Evolutionary conservation across 2,329 filamentous ascomycete species (phyloP).

Genomic region (Fusarium zealandicum): DNA sequence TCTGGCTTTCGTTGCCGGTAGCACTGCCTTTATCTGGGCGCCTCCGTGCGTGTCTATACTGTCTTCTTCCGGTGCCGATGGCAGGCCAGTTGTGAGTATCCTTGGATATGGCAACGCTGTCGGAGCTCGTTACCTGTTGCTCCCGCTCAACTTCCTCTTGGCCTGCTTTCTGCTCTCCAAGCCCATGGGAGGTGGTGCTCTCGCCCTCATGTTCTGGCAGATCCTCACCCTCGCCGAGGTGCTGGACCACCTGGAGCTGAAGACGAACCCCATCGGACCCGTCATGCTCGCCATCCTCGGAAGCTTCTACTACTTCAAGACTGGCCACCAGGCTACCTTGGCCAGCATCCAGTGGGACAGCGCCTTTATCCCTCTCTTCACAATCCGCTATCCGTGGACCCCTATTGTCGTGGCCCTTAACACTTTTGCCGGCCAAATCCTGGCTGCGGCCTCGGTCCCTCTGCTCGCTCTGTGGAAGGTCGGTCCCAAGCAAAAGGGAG

Average conservation of each 20-base stretch:
- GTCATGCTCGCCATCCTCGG: conserved; percentile 86
- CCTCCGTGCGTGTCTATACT: conserved; percentile 83
- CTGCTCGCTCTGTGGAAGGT: conserved; percentile 90
- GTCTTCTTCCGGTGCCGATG: conserved; percentile 53
- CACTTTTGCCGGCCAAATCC: conserved; percentile 86
- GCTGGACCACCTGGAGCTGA: conserved; percentile 66
- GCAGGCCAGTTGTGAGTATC: conserved; percentile 72
- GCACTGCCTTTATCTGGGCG: conserved; percentile 84
- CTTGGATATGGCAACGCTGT: conserved; percentile 94
- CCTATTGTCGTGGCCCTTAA: conserved; percentile 84
- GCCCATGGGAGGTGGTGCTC: conserved; percentile 88
- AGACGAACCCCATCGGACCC: conserved; percentile 79
- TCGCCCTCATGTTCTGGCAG: conserved; percentile 86
- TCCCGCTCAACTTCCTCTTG: conserved; percentile 79
- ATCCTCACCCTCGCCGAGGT: conserved; percentile 79
- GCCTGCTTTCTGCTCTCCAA: conserved; percentile 85
- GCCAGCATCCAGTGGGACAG: conserved; percentile 94
- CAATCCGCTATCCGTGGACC: conserved; percentile 87
- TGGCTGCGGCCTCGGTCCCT: conserved; percentile 81
- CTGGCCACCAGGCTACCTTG: conserved; percentile 90
- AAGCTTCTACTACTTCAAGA: conserved; percentile 96
- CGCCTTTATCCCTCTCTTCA: conserved; percentile 87
- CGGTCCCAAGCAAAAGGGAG: conserved; percentile 72
- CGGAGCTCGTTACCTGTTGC: conserved; percentile 85
- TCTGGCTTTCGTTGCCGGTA: conserved; percentile 82